These are phyloP conservation scores for Uncinocarpus reesii DNA, from an alignment of 2,329 filamentous ascomycete genomes.

Conservation along the genomic window DNA sequence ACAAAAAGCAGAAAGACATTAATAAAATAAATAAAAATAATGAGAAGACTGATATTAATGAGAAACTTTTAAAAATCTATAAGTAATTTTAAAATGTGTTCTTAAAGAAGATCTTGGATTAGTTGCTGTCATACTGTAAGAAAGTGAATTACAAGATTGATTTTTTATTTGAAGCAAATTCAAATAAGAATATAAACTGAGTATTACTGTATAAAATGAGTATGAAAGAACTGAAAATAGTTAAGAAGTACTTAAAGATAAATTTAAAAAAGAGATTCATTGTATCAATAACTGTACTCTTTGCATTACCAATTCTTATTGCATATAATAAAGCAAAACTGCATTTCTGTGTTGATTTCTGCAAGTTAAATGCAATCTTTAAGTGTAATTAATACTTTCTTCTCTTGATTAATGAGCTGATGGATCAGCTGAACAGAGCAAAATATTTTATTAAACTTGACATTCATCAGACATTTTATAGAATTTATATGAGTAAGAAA, in stretches of 20 bases:
- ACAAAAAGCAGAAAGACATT: too few species aligned
- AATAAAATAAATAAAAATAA: too few species aligned
- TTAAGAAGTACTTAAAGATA: slow-evolving; percentile 1
- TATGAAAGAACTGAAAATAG: neutral
- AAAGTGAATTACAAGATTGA: too few species aligned
- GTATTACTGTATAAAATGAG: neutral
- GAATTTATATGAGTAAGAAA: neutral
- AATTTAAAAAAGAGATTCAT: neutral
- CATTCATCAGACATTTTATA: neutral
- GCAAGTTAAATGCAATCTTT: neutral
- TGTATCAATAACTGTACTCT: neutral
- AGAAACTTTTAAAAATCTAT: too few species aligned
- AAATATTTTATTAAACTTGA: neutral
- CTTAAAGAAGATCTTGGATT: too few species aligned
- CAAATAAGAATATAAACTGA: neutral
- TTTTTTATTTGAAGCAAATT: too few species aligned
- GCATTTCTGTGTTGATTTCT: neutral
- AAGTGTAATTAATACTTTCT: neutral
- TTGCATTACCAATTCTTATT: neutral
- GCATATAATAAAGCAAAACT: neutral
- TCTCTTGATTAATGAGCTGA: slow-evolving; percentile 2
- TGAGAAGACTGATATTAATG: too few species aligned
- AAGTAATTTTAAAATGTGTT: too few species aligned
- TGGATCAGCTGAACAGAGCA: neutral
- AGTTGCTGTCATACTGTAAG: too few species aligned